Conservation (phyloP, 768 basidiomycete species). For the Xanthoconium stramineum region DNA sequence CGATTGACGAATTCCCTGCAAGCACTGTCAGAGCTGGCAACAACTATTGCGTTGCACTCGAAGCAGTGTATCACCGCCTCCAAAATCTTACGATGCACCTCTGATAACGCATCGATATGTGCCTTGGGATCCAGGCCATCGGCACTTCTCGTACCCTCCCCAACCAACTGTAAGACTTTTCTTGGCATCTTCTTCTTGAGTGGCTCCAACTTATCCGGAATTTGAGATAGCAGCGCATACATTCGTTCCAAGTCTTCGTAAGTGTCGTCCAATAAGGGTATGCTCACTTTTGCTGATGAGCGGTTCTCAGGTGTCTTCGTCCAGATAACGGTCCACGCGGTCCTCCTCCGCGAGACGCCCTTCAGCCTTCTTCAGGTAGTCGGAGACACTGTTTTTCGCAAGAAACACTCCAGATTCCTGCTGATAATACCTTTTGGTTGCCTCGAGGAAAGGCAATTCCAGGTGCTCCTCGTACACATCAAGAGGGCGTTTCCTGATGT, state of each 20-base stretch:
- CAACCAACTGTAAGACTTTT: constrained; percentile 66
- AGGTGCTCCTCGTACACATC: constrained; percentile 93
- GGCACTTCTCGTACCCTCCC: constrained; percentile 49
- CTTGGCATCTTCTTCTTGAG: no score
- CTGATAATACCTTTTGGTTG: constrained; percentile 89
- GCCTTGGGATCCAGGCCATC: constrained; percentile 84
- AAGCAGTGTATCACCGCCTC: constrained; percentile 88
- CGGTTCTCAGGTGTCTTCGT: constrained; percentile 81
- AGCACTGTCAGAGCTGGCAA: constrained; percentile 90
- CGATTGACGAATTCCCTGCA: constrained; percentile 94
- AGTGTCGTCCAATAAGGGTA: constrained; percentile 85
- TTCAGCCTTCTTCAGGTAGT: constrained; percentile 94
- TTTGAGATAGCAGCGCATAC: constrained; percentile 89
- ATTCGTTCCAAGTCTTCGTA: constrained; percentile 93
- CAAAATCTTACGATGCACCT: constrained; percentile 88
- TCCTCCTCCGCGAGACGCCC: constrained; percentile 91
- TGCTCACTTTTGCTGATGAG: constrained; percentile 84
- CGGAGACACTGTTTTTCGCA: constrained; percentile 82
- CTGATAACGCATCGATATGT: constrained; percentile 89
- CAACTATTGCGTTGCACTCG: constrained; percentile 89
- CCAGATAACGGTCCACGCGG: constrained; percentile 90
- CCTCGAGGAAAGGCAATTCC: constrained; percentile 82
- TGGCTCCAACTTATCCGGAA: constrained; percentile 89
- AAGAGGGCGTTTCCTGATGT: constrained; percentile 88
- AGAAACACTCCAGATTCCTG: constrained; percentile 90